These are phyloP conservation scores for Tylopilus sp. DNA, from an alignment of 768 basidiomycete genomes.

Conservation along the genomic window DNA sequence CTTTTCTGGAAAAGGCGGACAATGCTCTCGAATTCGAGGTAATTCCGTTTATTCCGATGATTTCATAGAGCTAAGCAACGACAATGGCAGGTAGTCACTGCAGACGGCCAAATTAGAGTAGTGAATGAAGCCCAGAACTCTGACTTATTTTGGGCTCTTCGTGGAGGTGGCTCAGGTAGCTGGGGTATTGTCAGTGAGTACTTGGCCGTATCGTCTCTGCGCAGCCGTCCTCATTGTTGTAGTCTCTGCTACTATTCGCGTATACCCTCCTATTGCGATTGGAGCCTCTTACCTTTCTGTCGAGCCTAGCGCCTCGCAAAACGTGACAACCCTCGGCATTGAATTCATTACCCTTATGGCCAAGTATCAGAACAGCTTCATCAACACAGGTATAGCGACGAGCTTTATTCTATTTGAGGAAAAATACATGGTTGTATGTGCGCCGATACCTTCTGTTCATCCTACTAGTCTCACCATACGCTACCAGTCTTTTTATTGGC, in stretches of 20 bases:
- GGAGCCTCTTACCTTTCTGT: slow-evolving; percentile 13
- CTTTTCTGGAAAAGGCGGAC: slow-evolving; percentile 35
- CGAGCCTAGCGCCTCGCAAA: slow-evolving; percentile 7
- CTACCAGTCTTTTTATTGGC: slow-evolving; percentile 17
- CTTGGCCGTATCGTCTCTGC: too few relatives aligned
- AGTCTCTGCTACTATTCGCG: slow-evolving; percentile 19
- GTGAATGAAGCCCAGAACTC: background rate
- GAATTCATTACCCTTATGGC: slow-evolving; percentile 17
- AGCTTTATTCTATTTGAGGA: background rate
- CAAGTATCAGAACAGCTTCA: slow-evolving; percentile 17
- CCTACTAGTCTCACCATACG: background rate
- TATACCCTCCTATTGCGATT: slow-evolving; percentile 8
- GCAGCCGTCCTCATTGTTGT: background rate
- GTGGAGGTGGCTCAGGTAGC: background rate
- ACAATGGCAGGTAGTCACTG: slow-evolving; percentile 33
- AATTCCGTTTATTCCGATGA: background rate
- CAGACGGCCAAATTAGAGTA: slow-evolving; percentile 7
- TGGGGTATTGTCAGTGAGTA: background rate
- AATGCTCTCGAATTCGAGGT: slow-evolving; percentile 43
- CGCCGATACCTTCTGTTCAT: background rate
- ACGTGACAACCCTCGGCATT: slow-evolving; percentile 13
- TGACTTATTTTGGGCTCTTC: background rate
- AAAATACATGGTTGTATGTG: slow-evolving; percentile 16
- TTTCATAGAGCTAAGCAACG: background rate
- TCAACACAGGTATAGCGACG: slow-evolving; percentile 10